Conservation (phyloP, 371 early-diverging fungal genomes). For the Lichtheimia corymbifera region DNA sequence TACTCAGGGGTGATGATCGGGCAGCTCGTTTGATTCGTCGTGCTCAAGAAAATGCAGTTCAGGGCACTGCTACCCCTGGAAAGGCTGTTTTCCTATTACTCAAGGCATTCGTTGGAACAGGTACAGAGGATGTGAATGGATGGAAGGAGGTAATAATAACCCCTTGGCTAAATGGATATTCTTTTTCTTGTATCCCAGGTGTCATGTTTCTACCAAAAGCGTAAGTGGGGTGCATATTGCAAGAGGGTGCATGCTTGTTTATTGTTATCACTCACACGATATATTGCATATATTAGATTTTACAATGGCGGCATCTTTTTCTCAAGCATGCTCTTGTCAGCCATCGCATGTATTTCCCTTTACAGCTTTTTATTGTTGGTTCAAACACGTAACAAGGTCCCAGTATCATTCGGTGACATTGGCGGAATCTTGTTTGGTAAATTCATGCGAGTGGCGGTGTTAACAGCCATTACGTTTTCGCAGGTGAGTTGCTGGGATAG, state of each 20-base stretch:
- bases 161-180: too few relatives aligned
- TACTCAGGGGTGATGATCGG: conserved; percentile 28
- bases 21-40: conserved; percentile 53
- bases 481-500: conserved; percentile 52
- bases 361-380: conserved; percentile 71
- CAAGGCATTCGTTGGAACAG: conserved; percentile 87
- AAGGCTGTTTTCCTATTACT: conserved; percentile 85
- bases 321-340: conserved; percentile 52
- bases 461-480: conserved; percentile 68
- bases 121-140: conserved; percentile 14
- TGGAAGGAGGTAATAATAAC: too few relatives aligned
- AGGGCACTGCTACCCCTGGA: conserved; percentile 75
- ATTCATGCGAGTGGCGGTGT: conserved; percentile 62
- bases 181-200: conserved; percentile 28
- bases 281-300: conserved; percentile 40
- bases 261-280: neutral
- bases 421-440: conserved; percentile 73
- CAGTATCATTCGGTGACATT: conserved; percentile 80
- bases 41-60: conserved; percentile 61
- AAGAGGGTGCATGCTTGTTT: neutral
- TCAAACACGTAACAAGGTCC: conserved; percentile 52
- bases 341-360: conserved; percentile 58
- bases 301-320: conserved; percentile 71
- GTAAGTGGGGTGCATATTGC: conserved; percentile 29
- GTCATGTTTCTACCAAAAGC: conserved; percentile 75